Conservation (phyloP, 768 basidiomycete species). For the Phlegmacium glaucopus region DNA sequence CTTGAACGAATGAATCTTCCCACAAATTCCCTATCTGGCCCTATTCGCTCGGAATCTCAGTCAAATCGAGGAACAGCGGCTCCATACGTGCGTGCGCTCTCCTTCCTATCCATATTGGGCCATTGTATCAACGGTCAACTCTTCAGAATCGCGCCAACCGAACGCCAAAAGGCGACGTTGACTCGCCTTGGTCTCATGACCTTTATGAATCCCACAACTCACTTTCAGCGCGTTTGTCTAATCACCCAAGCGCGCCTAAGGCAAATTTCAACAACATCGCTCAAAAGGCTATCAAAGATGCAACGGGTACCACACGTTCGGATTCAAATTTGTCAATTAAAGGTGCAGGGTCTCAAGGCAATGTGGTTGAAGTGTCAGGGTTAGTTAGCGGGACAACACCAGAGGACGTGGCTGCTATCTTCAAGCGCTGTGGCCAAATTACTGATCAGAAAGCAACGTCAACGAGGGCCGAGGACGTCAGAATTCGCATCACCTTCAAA, state of each 20-base stretch:
- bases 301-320: slow-evolving; percentile 33
- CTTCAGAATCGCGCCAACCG: slow-evolving; percentile 48
- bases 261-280: slow-evolving; percentile 48
- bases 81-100: slow-evolving; percentile 51
- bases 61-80: slow-evolving; percentile 36
- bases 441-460: slow-evolving; percentile 40
- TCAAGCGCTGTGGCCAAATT: slow-evolving; percentile 74
- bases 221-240: slow-evolving; percentile 55
- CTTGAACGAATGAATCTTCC: slow-evolving; percentile 56
- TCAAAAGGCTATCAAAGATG: slow-evolving; percentile 64
- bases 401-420: slow-evolving; percentile 83
- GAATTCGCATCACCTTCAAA: slow-evolving; percentile 75
- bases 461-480: slow-evolving; percentile 38
- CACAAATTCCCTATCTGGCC: slow-evolving; percentile 35
- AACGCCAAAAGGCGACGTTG: slow-evolving; percentile 61
- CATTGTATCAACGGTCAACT: slow-evolving; percentile 18
- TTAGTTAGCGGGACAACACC: slow-evolving; percentile 74
- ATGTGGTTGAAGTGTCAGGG: slow-evolving; percentile 73
- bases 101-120: slow-evolving; percentile 12
- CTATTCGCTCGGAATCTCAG: slow-evolving; percentile 40
- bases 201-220: slow-evolving; percentile 60
- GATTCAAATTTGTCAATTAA: slow-evolving; percentile 54
- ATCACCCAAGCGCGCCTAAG: slow-evolving; percentile 44
- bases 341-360: slow-evolving; percentile 60
- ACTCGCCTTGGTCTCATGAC: slow-evolving; percentile 71